Evolutionary conservation across 139 green algal genomes (phyloP), one percentile per base, ranked within the genome.

Genomic region (Ettlia oleoabundans): DNA sequence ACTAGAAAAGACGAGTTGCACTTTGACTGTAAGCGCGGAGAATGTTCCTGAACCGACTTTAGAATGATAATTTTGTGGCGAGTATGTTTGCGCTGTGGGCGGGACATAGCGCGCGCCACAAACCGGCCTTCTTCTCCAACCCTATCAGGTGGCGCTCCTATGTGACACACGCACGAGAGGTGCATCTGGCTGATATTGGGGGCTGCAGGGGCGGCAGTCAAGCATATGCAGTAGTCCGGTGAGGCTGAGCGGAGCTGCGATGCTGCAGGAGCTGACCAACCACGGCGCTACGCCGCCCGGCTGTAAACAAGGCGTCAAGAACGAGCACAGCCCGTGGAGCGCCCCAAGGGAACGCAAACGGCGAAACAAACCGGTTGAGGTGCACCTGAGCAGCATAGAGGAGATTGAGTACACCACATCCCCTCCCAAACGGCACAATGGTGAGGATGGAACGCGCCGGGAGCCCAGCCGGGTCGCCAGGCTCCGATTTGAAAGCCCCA

Each of bases 401-500:
- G 65, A 83, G 78, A 35, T 66, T 4, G 78, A 76, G 51, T 41
- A 53, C 65, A 51, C 42, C 26, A 67, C 64, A 33, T 77, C 65
- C 35, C 78, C 78, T 2, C 78, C 78, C 15, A 83, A 83, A 35
- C 33, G 78, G 26, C 66, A 61, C 24, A 83, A 83, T 37, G 78
- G 78, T 83, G 26, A 80, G 73, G 35, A 10, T 22, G 32, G 32
- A 15, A 32, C 30, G 13, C 4, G 24, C 9, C 69, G 19, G 21
- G 73, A 42, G 51, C 37, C 10, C 15, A 13, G 9, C 33, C 24
- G 7, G 24, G 58, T 18, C 75, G 43, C 43, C 32, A 4, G 2
- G 8, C 42, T 42, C 43, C 26, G 18, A 21, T 67, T 75, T 69
- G 63, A 69, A 69, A 65, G 55, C 18, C 21, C 13, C 47, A 58